phyloP scores from a whole-genome alignment of 73 alveolate genomes.

The Paramecium bursaria region DNA sequence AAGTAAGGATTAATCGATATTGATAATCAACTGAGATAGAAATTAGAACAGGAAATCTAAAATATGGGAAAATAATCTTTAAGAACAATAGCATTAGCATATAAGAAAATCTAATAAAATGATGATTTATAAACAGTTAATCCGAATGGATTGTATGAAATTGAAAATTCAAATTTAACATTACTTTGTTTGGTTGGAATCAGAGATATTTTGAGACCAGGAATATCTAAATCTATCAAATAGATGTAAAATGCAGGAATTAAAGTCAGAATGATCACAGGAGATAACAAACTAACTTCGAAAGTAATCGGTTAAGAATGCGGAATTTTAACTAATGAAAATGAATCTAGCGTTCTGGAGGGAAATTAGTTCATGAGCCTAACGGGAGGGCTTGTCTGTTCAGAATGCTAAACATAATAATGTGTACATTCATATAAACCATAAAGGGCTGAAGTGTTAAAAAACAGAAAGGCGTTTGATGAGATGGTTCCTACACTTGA shows the following conservation, averaged over 20 bases:
- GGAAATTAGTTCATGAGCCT: slow-evolving; percentile 82
- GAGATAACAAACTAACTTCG: slow-evolving; percentile 91
- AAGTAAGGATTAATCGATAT: slow-evolving; percentile 65
- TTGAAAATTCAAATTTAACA: slow-evolving; percentile 77
- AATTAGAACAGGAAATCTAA: slow-evolving; percentile 72
- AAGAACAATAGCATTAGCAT: slow-evolving; percentile 77
- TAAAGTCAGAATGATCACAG: slow-evolving; percentile 93
- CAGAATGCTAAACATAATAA: slow-evolving; percentile 69
- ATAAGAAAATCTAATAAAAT: slow-evolving; percentile 60
- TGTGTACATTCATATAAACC: slow-evolving; percentile 55
- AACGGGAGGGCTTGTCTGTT: slow-evolving; percentile 87
- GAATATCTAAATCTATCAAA: slow-evolving; percentile 83
- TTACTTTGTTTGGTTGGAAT: slow-evolving; percentile 82
- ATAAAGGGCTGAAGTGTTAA: slow-evolving; percentile 76
- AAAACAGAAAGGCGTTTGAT: slow-evolving; percentile 67
- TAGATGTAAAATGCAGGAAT: slow-evolving; percentile 90
- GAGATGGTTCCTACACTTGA: slow-evolving; percentile 72
- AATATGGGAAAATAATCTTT: slow-evolving; percentile 75
- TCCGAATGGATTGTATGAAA: slow-evolving; percentile 70
- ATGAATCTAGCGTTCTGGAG: slow-evolving; percentile 60
- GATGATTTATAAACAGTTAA: slow-evolving; percentile 72
- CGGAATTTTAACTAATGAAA: slow-evolving; percentile 73
- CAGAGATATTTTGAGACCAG: slow-evolving; percentile 83
- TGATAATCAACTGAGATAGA: slow-evolving; percentile 57
- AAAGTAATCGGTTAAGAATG: slow-evolving; percentile 89